Conservation (phyloP, 2,329 filamentous ascomycete species). For the Cladophialophora psammophila region DNA sequence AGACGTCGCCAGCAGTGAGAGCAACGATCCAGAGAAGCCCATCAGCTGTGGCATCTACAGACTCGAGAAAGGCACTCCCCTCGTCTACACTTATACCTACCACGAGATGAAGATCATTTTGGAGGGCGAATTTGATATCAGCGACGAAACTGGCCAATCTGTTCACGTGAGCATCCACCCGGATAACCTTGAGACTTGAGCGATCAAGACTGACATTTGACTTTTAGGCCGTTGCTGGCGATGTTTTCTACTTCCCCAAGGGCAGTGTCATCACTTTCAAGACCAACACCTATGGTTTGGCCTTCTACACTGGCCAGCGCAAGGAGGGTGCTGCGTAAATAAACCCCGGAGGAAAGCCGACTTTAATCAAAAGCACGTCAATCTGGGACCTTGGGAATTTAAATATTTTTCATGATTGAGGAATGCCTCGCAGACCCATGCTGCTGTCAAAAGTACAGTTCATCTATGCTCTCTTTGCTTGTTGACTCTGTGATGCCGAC, state of each 20-base stretch:
- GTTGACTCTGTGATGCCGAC: slow-evolving; percentile 17
- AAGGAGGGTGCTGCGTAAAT: slow-evolving; percentile 42
- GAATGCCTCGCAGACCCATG: not conserved
- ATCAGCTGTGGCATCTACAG: slow-evolving; percentile 71
- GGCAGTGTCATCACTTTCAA: slow-evolving; percentile 71
- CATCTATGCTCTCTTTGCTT: slow-evolving; percentile 25
- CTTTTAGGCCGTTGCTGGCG: slow-evolving; percentile 63
- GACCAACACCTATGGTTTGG: slow-evolving; percentile 68
- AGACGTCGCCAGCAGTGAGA: slow-evolving; percentile 66
- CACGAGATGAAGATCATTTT: slow-evolving; percentile 78
- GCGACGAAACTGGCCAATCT: slow-evolving; percentile 65
- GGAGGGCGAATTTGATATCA: slow-evolving; percentile 71
- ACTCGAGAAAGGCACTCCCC: slow-evolving; percentile 70
- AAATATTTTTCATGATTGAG: not conserved
- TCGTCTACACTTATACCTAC: slow-evolving; percentile 74
- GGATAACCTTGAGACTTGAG: not conserved
- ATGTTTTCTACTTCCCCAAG: slow-evolving; percentile 74
- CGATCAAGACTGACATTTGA: slow-evolving; percentile 6
- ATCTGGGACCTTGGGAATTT: not conserved
- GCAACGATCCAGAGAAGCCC: slow-evolving; percentile 64
- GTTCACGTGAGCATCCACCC: slow-evolving; percentile 32
- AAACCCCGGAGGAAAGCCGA: not conserved
- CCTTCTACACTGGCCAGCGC: slow-evolving; percentile 58
- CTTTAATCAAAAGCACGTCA: slow-evolving; percentile 7
- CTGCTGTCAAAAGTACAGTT: not conserved